Conservation (phyloP, 2,329 filamentous ascomycete species). For the Aspergillus eucalypticola region DNA sequence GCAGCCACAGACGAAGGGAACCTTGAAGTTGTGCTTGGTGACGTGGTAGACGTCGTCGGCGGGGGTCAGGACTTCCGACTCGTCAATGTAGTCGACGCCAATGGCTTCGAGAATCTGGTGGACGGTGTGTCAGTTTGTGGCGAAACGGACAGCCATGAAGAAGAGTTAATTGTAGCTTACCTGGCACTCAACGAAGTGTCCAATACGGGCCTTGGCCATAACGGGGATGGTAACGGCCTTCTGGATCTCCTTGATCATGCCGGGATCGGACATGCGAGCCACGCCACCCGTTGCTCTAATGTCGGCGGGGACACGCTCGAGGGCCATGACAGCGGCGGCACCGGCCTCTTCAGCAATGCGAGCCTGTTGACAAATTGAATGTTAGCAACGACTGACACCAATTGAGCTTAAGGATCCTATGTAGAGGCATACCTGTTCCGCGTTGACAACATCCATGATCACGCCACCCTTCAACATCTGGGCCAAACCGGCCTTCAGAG, state of each 20-base stretch:
- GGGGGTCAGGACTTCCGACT: slow-evolving; percentile 94
- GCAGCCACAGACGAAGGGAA: slow-evolving; percentile 96
- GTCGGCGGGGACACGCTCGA: slow-evolving; percentile 95
- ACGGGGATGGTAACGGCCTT: slow-evolving; percentile 92
- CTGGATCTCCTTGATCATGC: slow-evolving; percentile 95
- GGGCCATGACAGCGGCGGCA: slow-evolving; percentile 94
- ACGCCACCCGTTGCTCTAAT: slow-evolving; percentile 92
- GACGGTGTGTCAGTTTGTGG: neutral
- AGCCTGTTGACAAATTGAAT: slow-evolving; percentile 55
- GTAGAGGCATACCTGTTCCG: slow-evolving; percentile 63
- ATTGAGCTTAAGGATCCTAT: neutral
- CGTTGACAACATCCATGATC: slow-evolving; percentile 98
- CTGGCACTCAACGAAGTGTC: slow-evolving; percentile 96
- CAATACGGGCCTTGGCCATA: slow-evolving; percentile 98
- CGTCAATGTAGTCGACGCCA: slow-evolving; percentile 96
- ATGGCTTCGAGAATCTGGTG: slow-evolving; percentile 85
- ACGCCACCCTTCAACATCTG: slow-evolving; percentile 99
- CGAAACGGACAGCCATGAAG: neutral
- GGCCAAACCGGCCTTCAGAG: slow-evolving; percentile 90
- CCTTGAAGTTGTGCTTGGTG: slow-evolving; percentile 77
- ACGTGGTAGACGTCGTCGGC: slow-evolving; percentile 91
- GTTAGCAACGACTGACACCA: neutral
- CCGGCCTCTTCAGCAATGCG: slow-evolving; percentile 97
- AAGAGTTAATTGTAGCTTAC: slow-evolving; percentile 38
- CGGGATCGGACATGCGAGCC: slow-evolving; percentile 92